Evolutionary conservation across 495 filamentous ascomycete genomes (phyloP), one percentile per base, ranked within the genome.

Genomic region (Astrocystis sublimbata): DNA sequence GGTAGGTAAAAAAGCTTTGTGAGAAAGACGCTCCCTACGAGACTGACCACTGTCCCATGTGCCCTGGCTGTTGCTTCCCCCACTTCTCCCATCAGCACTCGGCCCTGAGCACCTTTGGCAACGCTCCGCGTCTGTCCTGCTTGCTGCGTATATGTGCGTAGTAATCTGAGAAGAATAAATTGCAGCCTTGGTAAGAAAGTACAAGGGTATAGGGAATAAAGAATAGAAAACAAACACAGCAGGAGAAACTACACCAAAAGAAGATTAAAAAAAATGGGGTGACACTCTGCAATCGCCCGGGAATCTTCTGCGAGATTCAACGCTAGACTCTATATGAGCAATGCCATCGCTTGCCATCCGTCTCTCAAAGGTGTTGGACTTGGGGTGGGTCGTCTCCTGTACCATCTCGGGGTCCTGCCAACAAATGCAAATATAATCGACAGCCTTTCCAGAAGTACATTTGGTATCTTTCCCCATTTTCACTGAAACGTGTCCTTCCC

Each of bases 221-320:
- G 47, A 60, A 58, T 26, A 61, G 56, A 24, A 51, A 49, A 53
- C 24, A 53, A 40, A 21, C 33, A 58, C 33, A 63, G 17, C 31
- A 57, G 13, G 46, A 15, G 21, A 41, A 40, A 63, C 13, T 41
- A 61, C 28, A 55, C n/a, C n/a, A n/a, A n/a, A n/a, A n/a, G n/a
- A n/a, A n/a, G n/a, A n/a, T n/a, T n/a, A n/a, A n/a, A 66, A 63
- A 42, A 38, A 51, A 65, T 59, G 43, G 19, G 40, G 64, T 19
- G 42, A 63, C 62, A 55, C 59, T 50, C 41, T 17, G 47, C 49
- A 53, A 57, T 38, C n/a, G 46, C 33, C 40, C 51, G 36, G 28
- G 49, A 61, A 53, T 53, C 47, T 40, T 36, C 45, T 52, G 33
- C 47, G 47, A 45, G 13, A 19, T 52, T 45, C 38, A 30, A 53